These are phyloP conservation scores for Wickerhamiella nectarea DNA, from an alignment of 805 yeast genomes.

Conservation along the genomic window DNA sequence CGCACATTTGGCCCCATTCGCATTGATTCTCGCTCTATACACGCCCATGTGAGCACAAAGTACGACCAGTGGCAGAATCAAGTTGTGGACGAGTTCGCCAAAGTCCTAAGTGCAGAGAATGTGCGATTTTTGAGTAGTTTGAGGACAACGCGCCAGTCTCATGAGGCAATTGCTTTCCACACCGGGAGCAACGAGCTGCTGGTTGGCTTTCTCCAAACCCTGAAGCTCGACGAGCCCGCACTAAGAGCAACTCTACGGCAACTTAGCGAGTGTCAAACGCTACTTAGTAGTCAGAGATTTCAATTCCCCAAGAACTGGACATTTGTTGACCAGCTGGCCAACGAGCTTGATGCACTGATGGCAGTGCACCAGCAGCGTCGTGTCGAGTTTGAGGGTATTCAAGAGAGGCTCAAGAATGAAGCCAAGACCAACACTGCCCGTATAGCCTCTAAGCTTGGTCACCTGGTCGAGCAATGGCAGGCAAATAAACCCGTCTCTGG, in stretches of 20 bases:
- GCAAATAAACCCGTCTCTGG: slow-evolving; percentile 23
- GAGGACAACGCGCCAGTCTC: slow-evolving; percentile 23
- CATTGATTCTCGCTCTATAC: slow-evolving; percentile 41
- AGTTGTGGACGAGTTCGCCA: slow-evolving; percentile 31
- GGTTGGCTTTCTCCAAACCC: not conserved
- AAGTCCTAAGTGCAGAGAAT: slow-evolving; percentile 26
- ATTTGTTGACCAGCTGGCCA: slow-evolving; percentile 48
- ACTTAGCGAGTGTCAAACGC: slow-evolving; percentile 28
- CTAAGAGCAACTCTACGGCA: not conserved
- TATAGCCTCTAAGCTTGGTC: slow-evolving; percentile 25
- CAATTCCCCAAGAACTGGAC: slow-evolving; percentile 43
- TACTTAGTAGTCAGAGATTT: slow-evolving; percentile 33
- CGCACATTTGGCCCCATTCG: slow-evolving; percentile 30
- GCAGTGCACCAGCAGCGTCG: slow-evolving; percentile 30
- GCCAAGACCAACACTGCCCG: slow-evolving; percentile 27
- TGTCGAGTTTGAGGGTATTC: slow-evolving; percentile 24
- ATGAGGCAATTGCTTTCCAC: slow-evolving; percentile 25
- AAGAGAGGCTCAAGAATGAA: not conserved
- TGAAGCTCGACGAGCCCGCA: not conserved
- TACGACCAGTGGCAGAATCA: slow-evolving; percentile 48
- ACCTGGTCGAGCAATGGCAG: slow-evolving; percentile 36
- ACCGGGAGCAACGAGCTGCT: slow-evolving; percentile 7
- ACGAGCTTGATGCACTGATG: slow-evolving; percentile 32
- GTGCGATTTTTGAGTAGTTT: slow-evolving; percentile 26
- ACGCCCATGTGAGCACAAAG: slow-evolving; percentile 36